These are phyloP conservation scores for Quercus phellos DNA, from an alignment of 331 rosid species.

Conservation along the genomic window DNA sequence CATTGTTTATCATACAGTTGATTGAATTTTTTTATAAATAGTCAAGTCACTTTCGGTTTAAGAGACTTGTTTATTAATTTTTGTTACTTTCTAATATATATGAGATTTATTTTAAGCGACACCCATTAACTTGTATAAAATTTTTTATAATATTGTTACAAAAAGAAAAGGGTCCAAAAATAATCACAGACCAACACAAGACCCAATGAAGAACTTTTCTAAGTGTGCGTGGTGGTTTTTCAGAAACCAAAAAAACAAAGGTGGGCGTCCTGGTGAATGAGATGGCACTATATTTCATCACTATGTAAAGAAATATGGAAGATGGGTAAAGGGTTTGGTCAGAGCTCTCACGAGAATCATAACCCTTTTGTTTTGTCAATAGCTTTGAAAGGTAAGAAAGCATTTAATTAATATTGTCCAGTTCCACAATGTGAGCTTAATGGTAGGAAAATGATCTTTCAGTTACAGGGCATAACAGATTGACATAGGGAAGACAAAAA, in stretches of 20 bases:
- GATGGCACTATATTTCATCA: not conserved
- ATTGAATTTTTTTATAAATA: too few relatives aligned
- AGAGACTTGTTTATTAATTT: too few relatives aligned
- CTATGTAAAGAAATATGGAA: not conserved
- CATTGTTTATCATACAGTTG: too few relatives aligned
- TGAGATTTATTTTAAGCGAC: too few relatives aligned
- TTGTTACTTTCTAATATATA: too few relatives aligned
- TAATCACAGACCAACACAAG: not conserved
- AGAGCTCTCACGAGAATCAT: not conserved
- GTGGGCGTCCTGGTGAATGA: not conserved
- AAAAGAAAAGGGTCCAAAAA: not conserved
- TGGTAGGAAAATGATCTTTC: not conserved
- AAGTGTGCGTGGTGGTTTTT: conserved; percentile 19
- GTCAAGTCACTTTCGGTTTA: too few relatives aligned
- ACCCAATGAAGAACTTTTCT: conserved; percentile 4
- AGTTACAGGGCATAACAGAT: not conserved
- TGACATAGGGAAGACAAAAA: not conserved
- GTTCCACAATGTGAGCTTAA: not conserved
- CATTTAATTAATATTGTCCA: not conserved
- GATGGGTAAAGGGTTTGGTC: not conserved
- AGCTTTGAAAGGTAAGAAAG: not conserved
- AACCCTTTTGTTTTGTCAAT: not conserved
- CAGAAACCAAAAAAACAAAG: not conserved
- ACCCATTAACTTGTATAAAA: too few relatives aligned
- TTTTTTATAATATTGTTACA: too few relatives aligned